Percentiles rank a stretch among this genome's conserved stretches.
phyloP scores from a whole-genome alignment of 768 basidiomycete genomes.

The Leccinum sublutescens region DNA sequence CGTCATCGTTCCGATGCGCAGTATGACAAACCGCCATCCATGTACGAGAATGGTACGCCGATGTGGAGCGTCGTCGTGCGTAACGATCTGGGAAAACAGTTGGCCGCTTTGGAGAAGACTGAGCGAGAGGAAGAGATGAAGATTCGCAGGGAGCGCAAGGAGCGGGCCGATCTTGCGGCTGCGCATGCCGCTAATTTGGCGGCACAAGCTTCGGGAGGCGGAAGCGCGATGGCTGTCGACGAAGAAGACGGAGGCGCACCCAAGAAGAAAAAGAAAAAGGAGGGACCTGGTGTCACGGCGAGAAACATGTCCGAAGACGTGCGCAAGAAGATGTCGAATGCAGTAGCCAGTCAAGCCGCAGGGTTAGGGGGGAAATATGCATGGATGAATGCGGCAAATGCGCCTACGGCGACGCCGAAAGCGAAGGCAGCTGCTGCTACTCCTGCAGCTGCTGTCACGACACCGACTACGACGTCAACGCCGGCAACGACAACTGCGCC shows the following conservation, averaged over 20 bases:
- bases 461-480: conserved; percentile 25
- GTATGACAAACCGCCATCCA: conserved; percentile 62
- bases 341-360: conserved; percentile 85
- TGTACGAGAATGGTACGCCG: conserved; percentile 64
- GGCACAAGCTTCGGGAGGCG: conserved; percentile 48
- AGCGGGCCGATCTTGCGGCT: conserved; percentile 69
- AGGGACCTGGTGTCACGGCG: conserved; percentile 80
- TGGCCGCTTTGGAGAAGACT: conserved; percentile 68
- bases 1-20: conserved; percentile 69
- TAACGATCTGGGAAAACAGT: conserved; percentile 78
- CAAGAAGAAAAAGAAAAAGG: conserved; percentile 81
- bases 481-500: conserved; percentile 35
- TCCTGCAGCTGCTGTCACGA: conserved; percentile 29
- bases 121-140: conserved; percentile 84
- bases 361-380: conserved; percentile 79
- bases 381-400: conserved; percentile 79
- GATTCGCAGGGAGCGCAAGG: conserved; percentile 73
- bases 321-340: conserved; percentile 88
- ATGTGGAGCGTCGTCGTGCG: conserved; percentile 83
- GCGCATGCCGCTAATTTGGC: conserved; percentile 65
- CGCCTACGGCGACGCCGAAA: conserved; percentile 41
- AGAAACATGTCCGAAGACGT: conserved; percentile 91
- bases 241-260: conserved; percentile 58
- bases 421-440: conserved; percentile 35
- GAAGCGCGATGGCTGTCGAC: conserved; percentile 30